phyloP scores from a whole-genome alignment of 2,329 filamentous ascomycete genomes.

The Rhynchosporium agropyri region DNA sequence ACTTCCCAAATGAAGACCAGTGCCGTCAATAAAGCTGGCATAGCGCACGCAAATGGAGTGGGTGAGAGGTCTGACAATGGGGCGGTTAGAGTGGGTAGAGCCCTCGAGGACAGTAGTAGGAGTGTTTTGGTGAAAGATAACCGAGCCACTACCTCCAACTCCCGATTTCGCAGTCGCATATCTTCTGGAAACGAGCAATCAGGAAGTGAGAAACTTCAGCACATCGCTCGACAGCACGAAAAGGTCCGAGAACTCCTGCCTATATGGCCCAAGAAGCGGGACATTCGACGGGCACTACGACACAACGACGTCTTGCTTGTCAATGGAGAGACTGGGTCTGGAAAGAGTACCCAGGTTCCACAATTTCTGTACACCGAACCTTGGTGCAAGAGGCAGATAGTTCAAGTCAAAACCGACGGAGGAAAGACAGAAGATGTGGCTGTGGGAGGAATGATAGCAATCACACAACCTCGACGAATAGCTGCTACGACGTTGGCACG shows the following conservation, averaged over 20 bases:
- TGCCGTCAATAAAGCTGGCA: not conserved
- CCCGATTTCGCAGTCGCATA: not conserved
- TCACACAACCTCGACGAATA: slow-evolving; percentile 91
- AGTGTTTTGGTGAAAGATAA: not conserved
- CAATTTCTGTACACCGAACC: slow-evolving; percentile 80
- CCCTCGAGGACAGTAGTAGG: not conserved
- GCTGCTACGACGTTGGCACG: slow-evolving; percentile 89
- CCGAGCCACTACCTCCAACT: not conserved
- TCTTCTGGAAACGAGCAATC: slow-evolving; percentile 6
- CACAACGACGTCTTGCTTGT: slow-evolving; percentile 72
- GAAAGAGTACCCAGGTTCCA: slow-evolving; percentile 95
- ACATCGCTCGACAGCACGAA: slow-evolving; percentile 31
- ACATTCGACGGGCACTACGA: slow-evolving; percentile 39
- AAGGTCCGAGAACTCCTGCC: slow-evolving; percentile 38
- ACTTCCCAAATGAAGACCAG: not conserved
- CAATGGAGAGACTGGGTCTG: slow-evolving; percentile 92
- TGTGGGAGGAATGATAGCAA: slow-evolving; percentile 81
- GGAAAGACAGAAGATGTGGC: slow-evolving; percentile 48
- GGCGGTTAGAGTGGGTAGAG: not conserved
- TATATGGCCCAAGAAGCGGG: slow-evolving; percentile 38
- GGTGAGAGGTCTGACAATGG: not conserved
- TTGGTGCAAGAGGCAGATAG: slow-evolving; percentile 71
- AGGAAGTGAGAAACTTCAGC: slow-evolving; percentile 29
- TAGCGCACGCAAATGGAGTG: not conserved
- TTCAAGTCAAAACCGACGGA: slow-evolving; percentile 48